These are phyloP conservation scores for Globisporangium rhizosaccharum DNA, from an alignment of 352 stramenopile genomes.

Conservation along the genomic window DNA sequence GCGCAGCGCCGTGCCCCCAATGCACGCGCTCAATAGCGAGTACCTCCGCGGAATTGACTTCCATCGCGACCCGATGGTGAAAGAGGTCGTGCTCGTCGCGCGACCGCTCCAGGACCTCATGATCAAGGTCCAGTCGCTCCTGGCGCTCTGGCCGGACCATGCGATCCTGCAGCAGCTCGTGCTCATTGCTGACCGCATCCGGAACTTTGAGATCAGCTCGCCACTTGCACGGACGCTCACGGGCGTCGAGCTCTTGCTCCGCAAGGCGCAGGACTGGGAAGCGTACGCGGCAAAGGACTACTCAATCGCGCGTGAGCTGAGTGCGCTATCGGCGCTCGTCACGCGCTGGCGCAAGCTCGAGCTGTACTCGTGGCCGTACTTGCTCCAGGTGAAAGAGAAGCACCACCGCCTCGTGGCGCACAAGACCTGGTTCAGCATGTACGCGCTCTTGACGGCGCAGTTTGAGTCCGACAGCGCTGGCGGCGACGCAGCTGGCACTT, in stretches of 20 bases:
- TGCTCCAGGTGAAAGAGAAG: constrained; percentile 90
- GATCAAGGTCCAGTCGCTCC: constrained; percentile 85
- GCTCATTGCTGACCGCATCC: constrained; percentile 84
- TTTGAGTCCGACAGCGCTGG: constrained; percentile 47
- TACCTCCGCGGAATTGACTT: constrained; percentile 90
- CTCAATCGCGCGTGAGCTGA: constrained; percentile 88
- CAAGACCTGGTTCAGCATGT: constrained; percentile 88
- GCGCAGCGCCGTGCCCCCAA: constrained; percentile 33
- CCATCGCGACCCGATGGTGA: constrained; percentile 90
- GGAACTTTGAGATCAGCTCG: constrained; percentile 84
- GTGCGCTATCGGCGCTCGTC: constrained; percentile 91
- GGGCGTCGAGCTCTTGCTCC: constrained; percentile 94
- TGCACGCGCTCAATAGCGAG: constrained; percentile 58
- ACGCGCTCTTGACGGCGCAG: constrained; percentile 76
- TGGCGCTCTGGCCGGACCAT: constrained; percentile 95
- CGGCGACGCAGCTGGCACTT: background rate
- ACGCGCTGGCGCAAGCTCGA: constrained; percentile 98
- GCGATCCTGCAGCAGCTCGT: constrained; percentile 94
- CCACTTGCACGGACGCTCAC: constrained; percentile 90
- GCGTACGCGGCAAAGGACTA: constrained; percentile 92
- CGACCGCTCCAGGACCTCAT: constrained; percentile 87
- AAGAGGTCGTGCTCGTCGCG: constrained; percentile 89
- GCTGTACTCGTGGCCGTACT: constrained; percentile 94
- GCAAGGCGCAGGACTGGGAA: constrained; percentile 98
- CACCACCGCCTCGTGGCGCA: constrained; percentile 65